A percentile compares a stretch with the other conserved stretches of the same genome.
These are phyloP conservation scores for Trametes maxima DNA, from an alignment of 768 basidiomycete species.

Conservation along the genomic window DNA sequence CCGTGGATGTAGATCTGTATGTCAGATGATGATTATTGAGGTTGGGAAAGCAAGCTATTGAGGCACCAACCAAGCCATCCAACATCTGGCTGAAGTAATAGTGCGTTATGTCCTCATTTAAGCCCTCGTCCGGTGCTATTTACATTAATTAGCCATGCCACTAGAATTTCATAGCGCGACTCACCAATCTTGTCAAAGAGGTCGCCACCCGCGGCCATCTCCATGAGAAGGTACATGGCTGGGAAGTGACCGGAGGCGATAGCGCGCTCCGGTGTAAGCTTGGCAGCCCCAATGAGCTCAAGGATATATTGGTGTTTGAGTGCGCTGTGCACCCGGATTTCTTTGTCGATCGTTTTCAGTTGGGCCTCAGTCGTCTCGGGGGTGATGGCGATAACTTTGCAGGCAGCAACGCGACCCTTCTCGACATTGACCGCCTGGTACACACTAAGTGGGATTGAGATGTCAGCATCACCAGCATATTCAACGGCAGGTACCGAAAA, in stretches of 20 bases:
- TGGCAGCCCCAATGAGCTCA: slow-evolving; percentile 77
- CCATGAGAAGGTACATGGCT: slow-evolving; percentile 90
- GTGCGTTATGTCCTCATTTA: slow-evolving; percentile 86
- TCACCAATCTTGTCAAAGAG: slow-evolving; percentile 98
- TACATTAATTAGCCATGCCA: neutral
- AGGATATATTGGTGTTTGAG: slow-evolving; percentile 82
- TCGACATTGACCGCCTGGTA: slow-evolving; percentile 77
- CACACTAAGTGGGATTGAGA: slow-evolving; percentile 53
- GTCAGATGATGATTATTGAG: neutral
- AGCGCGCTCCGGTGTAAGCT: slow-evolving; percentile 38
- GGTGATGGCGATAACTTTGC: slow-evolving; percentile 77
- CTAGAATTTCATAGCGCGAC: neutral
- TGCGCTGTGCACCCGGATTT: slow-evolving; percentile 85
- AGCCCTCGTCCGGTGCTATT: slow-evolving; percentile 88
- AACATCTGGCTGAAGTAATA: slow-evolving; percentile 87
- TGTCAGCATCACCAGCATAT: neutral
- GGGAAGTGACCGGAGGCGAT: slow-evolving; percentile 53
- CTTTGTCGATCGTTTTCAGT: slow-evolving; percentile 84
- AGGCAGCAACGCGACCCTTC: slow-evolving; percentile 75
- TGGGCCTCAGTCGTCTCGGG: slow-evolving; percentile 64
- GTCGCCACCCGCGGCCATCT: slow-evolving; percentile 92
- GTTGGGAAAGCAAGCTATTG: neutral
- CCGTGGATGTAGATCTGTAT: slow-evolving; percentile 78
- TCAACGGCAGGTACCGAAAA: neutral
- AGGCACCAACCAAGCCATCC: slow-evolving; percentile 69